Conservation (phyloP, 2,329 filamentous ascomycete species). For the Biscogniauxia mediterranea region DNA sequence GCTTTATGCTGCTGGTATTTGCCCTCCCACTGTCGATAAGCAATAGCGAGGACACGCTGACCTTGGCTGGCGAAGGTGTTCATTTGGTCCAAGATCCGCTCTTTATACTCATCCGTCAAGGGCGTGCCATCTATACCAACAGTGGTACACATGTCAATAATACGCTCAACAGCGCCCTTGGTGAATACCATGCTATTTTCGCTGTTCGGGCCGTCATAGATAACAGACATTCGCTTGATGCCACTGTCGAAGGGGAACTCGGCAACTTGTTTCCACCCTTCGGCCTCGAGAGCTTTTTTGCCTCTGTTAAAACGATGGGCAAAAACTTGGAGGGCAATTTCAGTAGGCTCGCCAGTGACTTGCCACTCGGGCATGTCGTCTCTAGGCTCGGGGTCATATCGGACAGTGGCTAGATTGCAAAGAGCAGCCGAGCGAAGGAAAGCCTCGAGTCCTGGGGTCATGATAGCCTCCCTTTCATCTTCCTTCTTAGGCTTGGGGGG, state of each 20-base stretch:
- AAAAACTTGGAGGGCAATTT: conserved; percentile 75
- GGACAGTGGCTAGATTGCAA: conserved; percentile 63
- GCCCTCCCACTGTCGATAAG: conserved; percentile 60
- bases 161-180: conserved; percentile 61
- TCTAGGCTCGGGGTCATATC: conserved; percentile 51
- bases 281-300: conserved; percentile 50
- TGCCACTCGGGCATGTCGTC: conserved; percentile 59
- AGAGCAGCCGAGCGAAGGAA: conserved; percentile 59
- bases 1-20: conserved; percentile 39
- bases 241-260: conserved; percentile 79
- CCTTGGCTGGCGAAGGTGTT: conserved; percentile 62
- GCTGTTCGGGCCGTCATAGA: conserved; percentile 55
- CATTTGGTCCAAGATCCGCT: conserved; percentile 52
- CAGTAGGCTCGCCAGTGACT: conserved; percentile 69
- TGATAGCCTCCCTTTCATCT: conserved; percentile 35
- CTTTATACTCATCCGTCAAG: conserved; percentile 51
- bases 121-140: conserved; percentile 41
- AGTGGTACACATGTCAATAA: conserved; percentile 55
- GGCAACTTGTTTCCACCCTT: conserved; percentile 61
- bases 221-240: conserved; percentile 78
- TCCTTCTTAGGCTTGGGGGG: conserved; percentile 35
- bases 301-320: conserved; percentile 64
- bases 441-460: conserved; percentile 49
- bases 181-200: conserved; percentile 55
- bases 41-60: conserved; percentile 70